Conservation (phyloP, 257 asterid species). For the Paraleonurus japonicus region DNA sequence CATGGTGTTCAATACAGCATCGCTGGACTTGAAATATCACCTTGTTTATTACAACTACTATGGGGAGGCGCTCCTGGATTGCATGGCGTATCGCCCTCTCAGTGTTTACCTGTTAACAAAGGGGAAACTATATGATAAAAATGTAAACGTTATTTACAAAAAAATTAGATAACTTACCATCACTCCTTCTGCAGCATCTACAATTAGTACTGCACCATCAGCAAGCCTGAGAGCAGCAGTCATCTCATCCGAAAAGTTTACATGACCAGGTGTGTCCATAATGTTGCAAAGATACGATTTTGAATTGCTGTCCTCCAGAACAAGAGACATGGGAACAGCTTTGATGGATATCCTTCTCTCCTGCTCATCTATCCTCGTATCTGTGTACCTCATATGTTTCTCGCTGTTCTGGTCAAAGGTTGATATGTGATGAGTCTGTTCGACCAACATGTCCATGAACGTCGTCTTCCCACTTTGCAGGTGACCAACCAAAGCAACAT, state of each 20-base stretch:
- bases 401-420: conserved; percentile 89
- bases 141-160: neutral
- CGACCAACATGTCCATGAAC: conserved; percentile 94
- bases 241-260: conserved; percentile 97
- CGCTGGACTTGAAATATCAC: conserved; percentile 33
- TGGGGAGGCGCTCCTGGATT: conserved; percentile 82
- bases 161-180: conserved; percentile 53
- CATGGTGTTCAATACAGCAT: conserved; percentile 1
- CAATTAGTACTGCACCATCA: conserved; percentile 95
- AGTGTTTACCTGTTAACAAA: conserved; percentile 67
- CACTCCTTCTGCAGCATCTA: conserved; percentile 98
- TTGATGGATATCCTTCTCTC: conserved; percentile 92
- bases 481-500: conserved; percentile 92
- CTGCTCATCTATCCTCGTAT: conserved; percentile 95
- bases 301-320: conserved; percentile 87
- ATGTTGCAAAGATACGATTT: conserved; percentile 89
- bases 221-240: conserved; percentile 96
- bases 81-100: conserved; percentile 95
- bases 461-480: conserved; percentile 85
- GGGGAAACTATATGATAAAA: neutral
- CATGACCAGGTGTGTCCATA: conserved; percentile 98
- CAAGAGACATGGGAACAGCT: conserved; percentile 88
- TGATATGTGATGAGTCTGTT: conserved; percentile 94
- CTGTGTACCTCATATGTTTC: conserved; percentile 96
- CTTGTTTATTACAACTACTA: conserved; percentile 88